Evolutionary conservation across 192 early-diverging fungal species (phyloP).

Genomic region (Linnemannia zychae): DNA sequence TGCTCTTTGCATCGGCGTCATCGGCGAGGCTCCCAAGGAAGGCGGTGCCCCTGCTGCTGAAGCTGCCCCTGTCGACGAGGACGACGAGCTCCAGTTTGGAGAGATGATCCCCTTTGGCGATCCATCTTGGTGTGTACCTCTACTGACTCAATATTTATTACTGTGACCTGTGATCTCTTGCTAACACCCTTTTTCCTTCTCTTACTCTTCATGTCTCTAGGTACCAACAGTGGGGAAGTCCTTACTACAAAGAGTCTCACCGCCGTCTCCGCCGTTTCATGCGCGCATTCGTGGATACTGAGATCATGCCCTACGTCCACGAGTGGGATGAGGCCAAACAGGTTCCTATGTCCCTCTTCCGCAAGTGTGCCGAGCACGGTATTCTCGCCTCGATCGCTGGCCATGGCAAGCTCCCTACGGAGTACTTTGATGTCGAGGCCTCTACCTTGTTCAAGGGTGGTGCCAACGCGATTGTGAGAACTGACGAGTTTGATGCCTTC

Average conservation of each 20-base stretch:
- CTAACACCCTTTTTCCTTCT: background rate
- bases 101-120: constrained; percentile 84
- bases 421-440: constrained; percentile 48
- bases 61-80: constrained; percentile 40
- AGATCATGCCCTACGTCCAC: constrained; percentile 81
- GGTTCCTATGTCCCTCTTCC: constrained; percentile 78
- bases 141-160: background rate
- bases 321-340: constrained; percentile 90
- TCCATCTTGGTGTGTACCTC: constrained; percentile 71
- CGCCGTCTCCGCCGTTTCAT: constrained; percentile 71
- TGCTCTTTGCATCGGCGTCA: constrained; percentile 72
- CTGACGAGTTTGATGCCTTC: constrained; percentile 75
- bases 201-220: background rate
- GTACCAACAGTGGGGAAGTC: constrained; percentile 72
- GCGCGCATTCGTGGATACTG: constrained; percentile 81
- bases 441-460: constrained; percentile 39
- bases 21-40: constrained; percentile 62
- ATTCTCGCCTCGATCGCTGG: constrained; percentile 70
- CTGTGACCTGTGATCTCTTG: too few species aligned
- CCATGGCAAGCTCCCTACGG: constrained; percentile 31
- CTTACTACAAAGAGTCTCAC: constrained; percentile 88
- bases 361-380: constrained; percentile 79
- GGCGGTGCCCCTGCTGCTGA: constrained; percentile 26
- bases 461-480: constrained; percentile 51
- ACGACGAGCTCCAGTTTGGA: constrained; percentile 74